A percentile compares a stretch with the other conserved stretches of the same genome.
Conservation (phyloP, 768 basidiomycete species). For the Hydnum rufescens region DNA sequence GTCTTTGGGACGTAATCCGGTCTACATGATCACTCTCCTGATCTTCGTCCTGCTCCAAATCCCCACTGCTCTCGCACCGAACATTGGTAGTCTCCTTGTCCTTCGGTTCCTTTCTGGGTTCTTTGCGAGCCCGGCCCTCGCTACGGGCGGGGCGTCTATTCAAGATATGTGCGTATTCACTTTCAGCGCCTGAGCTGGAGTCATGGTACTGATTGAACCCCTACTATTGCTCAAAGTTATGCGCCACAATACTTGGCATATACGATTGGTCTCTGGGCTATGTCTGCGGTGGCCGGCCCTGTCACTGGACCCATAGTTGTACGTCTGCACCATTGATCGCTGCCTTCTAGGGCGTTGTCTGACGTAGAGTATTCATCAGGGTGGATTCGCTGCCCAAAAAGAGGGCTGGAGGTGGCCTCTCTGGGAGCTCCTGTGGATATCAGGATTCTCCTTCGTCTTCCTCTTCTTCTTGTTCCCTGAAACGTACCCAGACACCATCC, state of each 20-base stretch:
- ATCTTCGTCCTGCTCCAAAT: constrained; percentile 11
- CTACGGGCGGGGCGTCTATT: constrained; percentile 18
- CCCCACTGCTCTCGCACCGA: constrained; percentile 16
- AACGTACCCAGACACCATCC: constrained; percentile 18
- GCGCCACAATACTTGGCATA: constrained; percentile 12
- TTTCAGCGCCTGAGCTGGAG: no score
- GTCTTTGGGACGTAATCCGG: constrained; percentile 17
- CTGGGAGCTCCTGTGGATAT: constrained; percentile 19
- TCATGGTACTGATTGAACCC: no score
- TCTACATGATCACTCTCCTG: constrained; percentile 19
- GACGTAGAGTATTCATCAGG: no score
- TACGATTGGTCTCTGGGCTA: constrained; percentile 16
- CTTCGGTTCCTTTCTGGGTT: constrained; percentile 21
- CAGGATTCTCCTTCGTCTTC: constrained; percentile 14
- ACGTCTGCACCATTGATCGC: no score
- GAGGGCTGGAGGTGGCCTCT: constrained; percentile 21
- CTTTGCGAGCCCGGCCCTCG: constrained; percentile 19
- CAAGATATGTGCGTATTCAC: constrained; percentile 5
- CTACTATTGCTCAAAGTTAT: constrained; percentile 17
- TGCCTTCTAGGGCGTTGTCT: no score
- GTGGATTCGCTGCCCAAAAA: constrained; percentile 17
- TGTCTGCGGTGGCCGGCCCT: constrained; percentile 16
- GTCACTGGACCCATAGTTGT: constrained; percentile 17
- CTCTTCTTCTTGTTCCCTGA: constrained; percentile 19
- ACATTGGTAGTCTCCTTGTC: constrained; percentile 17